phyloP scores from a whole-genome alignment of 257 asterid species.

The Coffea eugenioides region DNA sequence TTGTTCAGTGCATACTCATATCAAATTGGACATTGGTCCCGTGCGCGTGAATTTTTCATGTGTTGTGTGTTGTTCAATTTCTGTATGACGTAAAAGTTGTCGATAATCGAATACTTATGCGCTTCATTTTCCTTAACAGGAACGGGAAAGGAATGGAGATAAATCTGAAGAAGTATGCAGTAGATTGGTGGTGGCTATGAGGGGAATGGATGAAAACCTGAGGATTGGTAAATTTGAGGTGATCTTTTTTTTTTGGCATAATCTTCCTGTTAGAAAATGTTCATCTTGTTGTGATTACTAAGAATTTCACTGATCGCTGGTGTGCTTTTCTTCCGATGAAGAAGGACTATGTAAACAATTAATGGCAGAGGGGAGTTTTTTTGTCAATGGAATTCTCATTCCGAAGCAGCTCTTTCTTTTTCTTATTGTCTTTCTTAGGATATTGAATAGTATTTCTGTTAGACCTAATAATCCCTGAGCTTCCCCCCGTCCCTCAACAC shows the following conservation, averaged over 20 bases:
- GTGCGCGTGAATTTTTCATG: too few relatives aligned
- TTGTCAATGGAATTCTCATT: not conserved
- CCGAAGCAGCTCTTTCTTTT: not conserved
- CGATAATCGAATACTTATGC: not conserved
- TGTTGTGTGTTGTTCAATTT: too few relatives aligned
- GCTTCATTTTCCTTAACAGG: not conserved
- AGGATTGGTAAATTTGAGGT: conserved; percentile 16
- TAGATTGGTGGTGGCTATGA: not conserved
- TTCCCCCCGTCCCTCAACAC: too few relatives aligned
- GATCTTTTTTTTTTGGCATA: not conserved
- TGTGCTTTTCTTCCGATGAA: not conserved
- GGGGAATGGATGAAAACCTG: conserved; percentile 8
- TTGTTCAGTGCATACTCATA: too few relatives aligned
- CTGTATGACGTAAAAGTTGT: too few relatives aligned
- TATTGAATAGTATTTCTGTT: not conserved
- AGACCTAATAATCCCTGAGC: not conserved
- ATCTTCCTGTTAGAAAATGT: not conserved
- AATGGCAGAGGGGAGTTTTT: not conserved
- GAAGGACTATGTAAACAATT: not conserved
- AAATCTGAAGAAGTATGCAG: not conserved
- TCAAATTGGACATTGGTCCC: too few relatives aligned
- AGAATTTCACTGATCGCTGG: not conserved
- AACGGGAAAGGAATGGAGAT: not conserved
- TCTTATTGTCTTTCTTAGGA: not conserved
- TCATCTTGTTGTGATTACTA: not conserved